Conservation (phyloP, 306 rosid species). For the Castanospermum australe region DNA sequence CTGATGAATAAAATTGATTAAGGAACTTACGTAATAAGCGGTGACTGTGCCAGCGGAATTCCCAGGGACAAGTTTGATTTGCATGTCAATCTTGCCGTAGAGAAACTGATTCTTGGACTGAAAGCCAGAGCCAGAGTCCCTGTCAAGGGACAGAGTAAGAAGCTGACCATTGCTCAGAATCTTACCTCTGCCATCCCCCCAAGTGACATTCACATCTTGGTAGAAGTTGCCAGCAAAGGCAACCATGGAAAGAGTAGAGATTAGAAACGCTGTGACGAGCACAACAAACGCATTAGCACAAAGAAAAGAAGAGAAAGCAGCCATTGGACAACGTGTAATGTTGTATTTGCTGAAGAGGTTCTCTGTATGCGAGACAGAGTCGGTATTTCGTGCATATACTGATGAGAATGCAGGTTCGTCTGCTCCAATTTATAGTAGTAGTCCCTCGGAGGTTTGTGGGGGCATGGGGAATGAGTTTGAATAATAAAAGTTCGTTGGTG, state of each 20-base stretch:
- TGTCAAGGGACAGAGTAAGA: constrained; percentile 66
- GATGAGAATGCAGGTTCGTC: neutral
- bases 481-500: constrained; percentile 33
- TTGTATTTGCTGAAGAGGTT: neutral
- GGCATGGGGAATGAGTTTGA: constrained; percentile 18
- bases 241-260: neutral
- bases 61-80: constrained; percentile 63
- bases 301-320: neutral
- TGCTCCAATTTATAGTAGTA: constrained; percentile 23
- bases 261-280: neutral
- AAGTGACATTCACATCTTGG: constrained; percentile 54
- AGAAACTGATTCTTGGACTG: constrained; percentile 57
- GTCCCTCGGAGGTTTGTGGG: neutral
- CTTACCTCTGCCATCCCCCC: constrained; percentile 73
- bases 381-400: neutral
- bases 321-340: constrained; percentile 17
- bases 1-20: neutral
- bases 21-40: constrained; percentile 54
- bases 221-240: constrained; percentile 39
- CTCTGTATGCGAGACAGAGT: neutral
- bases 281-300: neutral
- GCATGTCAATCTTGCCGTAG: constrained; percentile 54
- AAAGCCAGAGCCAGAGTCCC: constrained; percentile 71
- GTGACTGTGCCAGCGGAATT: constrained; percentile 79
- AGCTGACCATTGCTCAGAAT: constrained; percentile 54